Evolutionary conservation across 768 basidiomycete genomes (phyloP).

Genomic region (Rhizopogon roseolus): DNA sequence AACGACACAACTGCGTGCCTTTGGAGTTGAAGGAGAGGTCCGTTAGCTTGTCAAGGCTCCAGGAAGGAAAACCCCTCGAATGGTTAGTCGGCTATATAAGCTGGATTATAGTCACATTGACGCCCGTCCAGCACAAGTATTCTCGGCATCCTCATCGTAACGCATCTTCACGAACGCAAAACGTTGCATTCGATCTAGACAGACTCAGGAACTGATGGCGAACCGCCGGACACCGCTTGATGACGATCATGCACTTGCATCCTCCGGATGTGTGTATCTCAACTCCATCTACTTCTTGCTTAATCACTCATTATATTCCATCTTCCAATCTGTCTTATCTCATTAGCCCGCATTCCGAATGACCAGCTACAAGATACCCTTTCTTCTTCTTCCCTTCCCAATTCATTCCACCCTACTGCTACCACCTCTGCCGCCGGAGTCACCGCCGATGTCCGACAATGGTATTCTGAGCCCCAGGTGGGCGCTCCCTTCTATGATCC

Average conservation of each 20-base stretch:
- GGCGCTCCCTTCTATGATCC: slow-evolving; percentile 54
- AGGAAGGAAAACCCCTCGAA: slow-evolving; percentile 49
- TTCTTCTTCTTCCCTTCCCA: not conserved
- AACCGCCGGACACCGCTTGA: slow-evolving; percentile 15
- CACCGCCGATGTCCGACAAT: not conserved
- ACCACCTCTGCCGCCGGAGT: not conserved
- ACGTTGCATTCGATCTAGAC: too few species aligned
- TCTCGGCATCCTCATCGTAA: not conserved
- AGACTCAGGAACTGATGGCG: slow-evolving; percentile 9
- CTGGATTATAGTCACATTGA: not conserved
- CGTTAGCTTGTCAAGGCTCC: slow-evolving; percentile 36
- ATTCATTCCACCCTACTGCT: slow-evolving; percentile 1
- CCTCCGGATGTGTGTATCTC: slow-evolving; percentile 23
- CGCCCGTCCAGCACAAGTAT: not conserved
- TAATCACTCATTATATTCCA: slow-evolving; percentile 6
- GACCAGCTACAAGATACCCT: slow-evolving; percentile 1
- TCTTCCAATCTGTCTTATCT: not conserved
- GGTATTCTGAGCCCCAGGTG: slow-evolving; percentile 3
- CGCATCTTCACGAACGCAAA: too few species aligned
- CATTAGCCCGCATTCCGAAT: not conserved
- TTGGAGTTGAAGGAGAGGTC: too few species aligned
- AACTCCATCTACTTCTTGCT: slow-evolving; percentile 6
- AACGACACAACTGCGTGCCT: not conserved
- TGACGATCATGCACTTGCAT: slow-evolving; percentile 6
- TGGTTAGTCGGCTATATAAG: not conserved